Conservation (phyloP, 1,284 basidiomycete species). For the Rhodotorula sp. region DNA sequence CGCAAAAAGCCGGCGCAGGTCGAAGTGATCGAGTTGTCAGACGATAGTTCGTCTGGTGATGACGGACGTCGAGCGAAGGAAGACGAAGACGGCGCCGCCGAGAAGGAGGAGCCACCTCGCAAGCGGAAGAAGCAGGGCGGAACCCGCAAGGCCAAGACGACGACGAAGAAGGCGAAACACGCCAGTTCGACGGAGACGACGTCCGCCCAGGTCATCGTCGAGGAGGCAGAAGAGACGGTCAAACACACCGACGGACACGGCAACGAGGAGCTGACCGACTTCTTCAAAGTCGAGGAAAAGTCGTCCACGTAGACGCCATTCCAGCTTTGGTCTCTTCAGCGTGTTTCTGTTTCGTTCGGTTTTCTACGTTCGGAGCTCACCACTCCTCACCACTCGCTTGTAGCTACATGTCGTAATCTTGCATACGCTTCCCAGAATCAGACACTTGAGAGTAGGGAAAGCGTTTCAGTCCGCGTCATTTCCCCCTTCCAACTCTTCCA, state of each 20-base stretch:
- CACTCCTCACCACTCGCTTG: no score
- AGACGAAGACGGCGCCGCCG: background rate
- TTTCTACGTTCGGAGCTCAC: no score
- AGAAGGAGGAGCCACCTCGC: background rate
- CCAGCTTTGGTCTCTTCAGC: background rate
- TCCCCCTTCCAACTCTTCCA: background rate
- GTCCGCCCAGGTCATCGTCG: background rate
- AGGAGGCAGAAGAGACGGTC: background rate
- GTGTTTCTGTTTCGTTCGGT: no score
- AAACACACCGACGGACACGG: slow-evolving; percentile 5
- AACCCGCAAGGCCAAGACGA: background rate
- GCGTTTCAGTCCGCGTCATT: background rate
- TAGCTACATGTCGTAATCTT: background rate
- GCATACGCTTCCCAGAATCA: no score
- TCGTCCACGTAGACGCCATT: background rate
- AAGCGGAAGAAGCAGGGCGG: no score
- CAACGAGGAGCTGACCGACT: slow-evolving; percentile 14
- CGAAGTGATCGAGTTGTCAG: slow-evolving; percentile 1
- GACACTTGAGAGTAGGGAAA: no score
- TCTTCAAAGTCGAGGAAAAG: background rate
- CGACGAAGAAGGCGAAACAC: background rate
- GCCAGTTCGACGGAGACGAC: background rate
- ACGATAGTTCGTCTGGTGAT: background rate
- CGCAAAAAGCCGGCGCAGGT: background rate
- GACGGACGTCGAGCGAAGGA: background rate